Conservation (phyloP, 116 monocot species). For the Zostera marina region DNA sequence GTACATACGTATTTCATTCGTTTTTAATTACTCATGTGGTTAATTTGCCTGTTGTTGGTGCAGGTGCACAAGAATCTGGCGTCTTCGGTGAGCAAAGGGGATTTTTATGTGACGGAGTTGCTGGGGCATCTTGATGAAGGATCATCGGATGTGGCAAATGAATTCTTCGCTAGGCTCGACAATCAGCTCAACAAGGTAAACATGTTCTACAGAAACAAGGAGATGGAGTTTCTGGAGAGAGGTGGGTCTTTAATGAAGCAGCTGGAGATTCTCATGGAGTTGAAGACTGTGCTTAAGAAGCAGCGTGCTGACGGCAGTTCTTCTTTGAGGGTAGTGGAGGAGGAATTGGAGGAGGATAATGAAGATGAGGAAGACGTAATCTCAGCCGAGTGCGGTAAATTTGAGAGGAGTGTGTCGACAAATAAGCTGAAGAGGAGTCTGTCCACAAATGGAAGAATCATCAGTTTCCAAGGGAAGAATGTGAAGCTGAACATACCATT, state of each 20-base stretch:
- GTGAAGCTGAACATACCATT: constrained; percentile 85
- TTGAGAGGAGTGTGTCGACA: constrained; percentile 19
- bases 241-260: constrained; percentile 79
- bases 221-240: constrained; percentile 70
- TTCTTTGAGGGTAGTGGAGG: constrained; percentile 17
- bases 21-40: background rate
- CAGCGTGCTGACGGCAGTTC: constrained; percentile 8
- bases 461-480: constrained; percentile 60
- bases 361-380: constrained; percentile 8
- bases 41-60: no score
- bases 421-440: constrained; percentile 48
- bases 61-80: constrained; percentile 69
- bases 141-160: constrained; percentile 40
- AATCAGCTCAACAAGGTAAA: constrained; percentile 82
- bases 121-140: constrained; percentile 40
- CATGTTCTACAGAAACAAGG: constrained; percentile 67
- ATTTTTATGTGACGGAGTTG: constrained; percentile 62
- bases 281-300: constrained; percentile 47
- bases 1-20: no score
- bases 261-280: constrained; percentile 67
- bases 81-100: constrained; percentile 40
- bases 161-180: constrained; percentile 59
- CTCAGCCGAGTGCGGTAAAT: constrained; percentile 11
- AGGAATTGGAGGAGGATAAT: constrained; percentile 20
- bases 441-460: constrained; percentile 26